Percentiles rank a stretch among this genome's conserved stretches.
Conservation (phyloP, 2,329 filamentous ascomycete species). For the Monilinia fructicola region DNA sequence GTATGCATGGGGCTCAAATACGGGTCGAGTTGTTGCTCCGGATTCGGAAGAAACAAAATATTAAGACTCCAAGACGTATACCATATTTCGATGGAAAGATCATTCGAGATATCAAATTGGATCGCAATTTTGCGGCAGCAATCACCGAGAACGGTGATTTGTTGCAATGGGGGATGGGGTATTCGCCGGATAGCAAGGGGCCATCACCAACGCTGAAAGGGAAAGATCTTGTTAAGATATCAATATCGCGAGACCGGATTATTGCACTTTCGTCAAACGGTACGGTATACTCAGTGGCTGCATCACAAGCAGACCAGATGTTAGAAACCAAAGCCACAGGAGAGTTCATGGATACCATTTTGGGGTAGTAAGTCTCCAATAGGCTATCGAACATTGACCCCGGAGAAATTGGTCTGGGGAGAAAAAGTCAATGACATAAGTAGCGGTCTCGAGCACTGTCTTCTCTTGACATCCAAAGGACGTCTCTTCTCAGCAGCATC, state of each 20-base stretch:
- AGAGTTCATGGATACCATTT: constrained; percentile 70
- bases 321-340: constrained; percentile 63
- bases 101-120: constrained; percentile 83
- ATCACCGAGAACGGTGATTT: constrained; percentile 85
- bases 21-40: constrained; percentile 80
- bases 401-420: constrained; percentile 60
- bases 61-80: constrained; percentile 80
- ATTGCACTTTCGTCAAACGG: constrained; percentile 75
- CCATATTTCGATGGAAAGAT: constrained; percentile 80
- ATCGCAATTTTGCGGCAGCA: constrained; percentile 78
- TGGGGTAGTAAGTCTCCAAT: constrained; percentile 60
- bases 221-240: constrained; percentile 75
- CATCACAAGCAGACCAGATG: constrained; percentile 69
- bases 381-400: constrained; percentile 72
- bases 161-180: constrained; percentile 86
- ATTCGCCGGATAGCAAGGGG: constrained; percentile 59
- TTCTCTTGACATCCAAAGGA: constrained; percentile 80
- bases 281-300: constrained; percentile 80
- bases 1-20: constrained; percentile 91
- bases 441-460: constrained; percentile 79
- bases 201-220: constrained; percentile 75
- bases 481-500: constrained; percentile 88
- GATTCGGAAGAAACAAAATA: constrained; percentile 70
- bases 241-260: constrained; percentile 79
- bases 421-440: constrained; percentile 75